phyloP scores from a whole-genome alignment of 2,329 filamentous ascomycete genomes.

The Epichloe bromicola region DNA sequence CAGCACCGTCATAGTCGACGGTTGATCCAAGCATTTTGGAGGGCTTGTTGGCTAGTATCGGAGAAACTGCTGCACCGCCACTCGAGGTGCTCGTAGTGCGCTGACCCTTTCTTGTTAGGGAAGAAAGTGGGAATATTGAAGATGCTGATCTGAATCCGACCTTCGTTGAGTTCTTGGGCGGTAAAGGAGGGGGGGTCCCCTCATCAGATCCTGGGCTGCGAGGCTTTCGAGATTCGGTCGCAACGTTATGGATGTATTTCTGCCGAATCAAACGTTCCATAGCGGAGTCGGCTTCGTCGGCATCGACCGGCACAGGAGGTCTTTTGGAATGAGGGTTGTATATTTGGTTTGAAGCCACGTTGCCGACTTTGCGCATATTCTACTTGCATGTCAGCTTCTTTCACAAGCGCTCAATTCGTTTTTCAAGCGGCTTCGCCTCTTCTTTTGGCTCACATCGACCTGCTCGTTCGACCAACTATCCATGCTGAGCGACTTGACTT shows the following conservation, averaged over 20 bases:
- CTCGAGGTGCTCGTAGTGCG: slow-evolving; percentile 17
- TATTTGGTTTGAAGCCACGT: slow-evolving; percentile 69
- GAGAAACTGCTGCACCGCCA: slow-evolving; percentile 15
- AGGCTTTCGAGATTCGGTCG: slow-evolving; percentile 24
- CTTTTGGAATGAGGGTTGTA: slow-evolving; percentile 80
- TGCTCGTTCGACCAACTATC: slow-evolving; percentile 94
- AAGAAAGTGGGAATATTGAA: slow-evolving; percentile 53
- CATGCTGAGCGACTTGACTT: slow-evolving; percentile 98
- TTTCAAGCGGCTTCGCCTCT: not conserved
- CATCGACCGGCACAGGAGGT: slow-evolving; percentile 75
- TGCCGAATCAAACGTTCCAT: slow-evolving; percentile 93
- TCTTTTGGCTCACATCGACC: slow-evolving; percentile 59
- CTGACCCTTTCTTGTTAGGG: slow-evolving; percentile 44
- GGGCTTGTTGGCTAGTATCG: slow-evolving; percentile 44
- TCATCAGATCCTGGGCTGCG: slow-evolving; percentile 42
- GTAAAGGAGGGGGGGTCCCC: slow-evolving; percentile 47
- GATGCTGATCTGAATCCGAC: slow-evolving; percentile 46
- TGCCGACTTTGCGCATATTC: slow-evolving; percentile 93
- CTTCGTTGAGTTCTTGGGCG: slow-evolving; percentile 52
- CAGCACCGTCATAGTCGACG: slow-evolving; percentile 37
- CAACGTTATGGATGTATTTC: slow-evolving; percentile 64
- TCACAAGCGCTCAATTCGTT: not conserved
- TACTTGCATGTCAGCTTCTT: slow-evolving; percentile 22
- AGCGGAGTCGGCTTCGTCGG: slow-evolving; percentile 81
- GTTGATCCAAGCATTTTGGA: slow-evolving; percentile 58